Conservation (phyloP, 805 yeast genomes). For the Wickerhamiella alocasiicola region DNA sequence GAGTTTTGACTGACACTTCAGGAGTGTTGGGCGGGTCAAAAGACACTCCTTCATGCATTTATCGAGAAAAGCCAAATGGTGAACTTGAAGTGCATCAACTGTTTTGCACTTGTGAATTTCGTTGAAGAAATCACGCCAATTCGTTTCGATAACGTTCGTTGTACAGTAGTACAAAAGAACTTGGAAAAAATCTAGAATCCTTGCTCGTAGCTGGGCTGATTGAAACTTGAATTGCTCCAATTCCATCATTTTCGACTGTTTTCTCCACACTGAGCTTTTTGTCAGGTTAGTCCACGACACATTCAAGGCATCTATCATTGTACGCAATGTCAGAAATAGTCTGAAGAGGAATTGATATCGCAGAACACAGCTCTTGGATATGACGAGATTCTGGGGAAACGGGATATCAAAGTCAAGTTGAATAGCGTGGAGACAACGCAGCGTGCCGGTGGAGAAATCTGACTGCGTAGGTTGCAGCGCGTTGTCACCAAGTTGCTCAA, state of each 20-base stretch:
- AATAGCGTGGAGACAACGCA: constrained; percentile 27
- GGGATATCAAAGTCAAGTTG: constrained; percentile 42
- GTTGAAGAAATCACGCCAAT: constrained; percentile 34
- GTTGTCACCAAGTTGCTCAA: constrained; percentile 4
- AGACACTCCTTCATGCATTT: constrained; percentile 53
- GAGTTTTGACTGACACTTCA: constrained; percentile 34
- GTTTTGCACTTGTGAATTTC: constrained; percentile 25
- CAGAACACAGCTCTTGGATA: constrained; percentile 54
- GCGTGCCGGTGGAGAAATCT: not conserved
- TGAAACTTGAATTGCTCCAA: constrained; percentile 37
- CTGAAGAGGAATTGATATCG: constrained; percentile 76
- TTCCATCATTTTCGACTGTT: constrained; percentile 32
- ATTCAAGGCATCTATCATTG: constrained; percentile 46
- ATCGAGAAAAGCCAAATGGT: constrained; percentile 46
- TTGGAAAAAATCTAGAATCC: constrained; percentile 45
- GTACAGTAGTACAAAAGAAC: constrained; percentile 45
- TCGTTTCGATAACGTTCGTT: constrained; percentile 45
- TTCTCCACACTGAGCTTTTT: constrained; percentile 55
- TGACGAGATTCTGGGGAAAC: constrained; percentile 70
- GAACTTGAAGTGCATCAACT: constrained; percentile 34
- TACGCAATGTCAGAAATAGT: constrained; percentile 50
- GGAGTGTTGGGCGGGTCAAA: constrained; percentile 45
- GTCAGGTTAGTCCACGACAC: constrained; percentile 62
- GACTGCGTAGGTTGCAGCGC: not conserved
- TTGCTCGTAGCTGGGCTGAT: constrained; percentile 28